These are phyloP conservation scores for Amborella trichopoda DNA, from an alignment of 164 flowering plant genomes.

Conservation along the genomic window DNA sequence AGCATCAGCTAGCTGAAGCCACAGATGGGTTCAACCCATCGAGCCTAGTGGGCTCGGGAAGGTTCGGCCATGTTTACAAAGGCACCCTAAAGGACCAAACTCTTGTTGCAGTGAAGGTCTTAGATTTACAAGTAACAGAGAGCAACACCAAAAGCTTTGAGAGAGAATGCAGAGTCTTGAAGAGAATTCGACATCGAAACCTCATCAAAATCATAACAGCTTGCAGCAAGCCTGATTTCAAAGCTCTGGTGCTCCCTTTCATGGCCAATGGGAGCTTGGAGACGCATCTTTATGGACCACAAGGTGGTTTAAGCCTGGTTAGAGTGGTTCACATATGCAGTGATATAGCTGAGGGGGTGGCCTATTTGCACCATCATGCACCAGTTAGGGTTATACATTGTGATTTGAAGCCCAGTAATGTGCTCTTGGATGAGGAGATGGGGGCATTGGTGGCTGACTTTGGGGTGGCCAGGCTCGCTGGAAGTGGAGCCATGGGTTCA, in stretches of 20 bases:
- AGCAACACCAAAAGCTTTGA: constrained; percentile 49
- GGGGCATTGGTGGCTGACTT: constrained; percentile 75
- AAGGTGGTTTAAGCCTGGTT: constrained; percentile 29
- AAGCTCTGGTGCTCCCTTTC: constrained; percentile 76
- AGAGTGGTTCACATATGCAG: constrained; percentile 63
- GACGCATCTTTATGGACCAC: constrained; percentile 31
- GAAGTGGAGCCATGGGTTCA: constrained; percentile 19
- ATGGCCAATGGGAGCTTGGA: constrained; percentile 92
- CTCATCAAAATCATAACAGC: constrained; percentile 68
- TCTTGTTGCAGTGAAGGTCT: constrained; percentile 69
- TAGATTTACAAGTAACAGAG: constrained; percentile 31
- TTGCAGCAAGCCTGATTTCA: constrained; percentile 75
- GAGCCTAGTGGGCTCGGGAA: constrained; percentile 66
- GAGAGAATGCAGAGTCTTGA: constrained; percentile 76
- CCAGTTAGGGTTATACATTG: constrained; percentile 70
- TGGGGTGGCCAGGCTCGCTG: constrained; percentile 62
- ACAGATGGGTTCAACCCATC: constrained; percentile 59
- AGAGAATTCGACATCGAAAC: constrained; percentile 67
- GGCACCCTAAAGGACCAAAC: constrained; percentile 53
- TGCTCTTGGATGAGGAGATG: constrained; percentile 70
- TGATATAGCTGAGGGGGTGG: constrained; percentile 78
- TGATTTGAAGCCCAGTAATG: constrained; percentile 85
- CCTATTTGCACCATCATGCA: constrained; percentile 76
- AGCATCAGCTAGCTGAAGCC: constrained; percentile 74
- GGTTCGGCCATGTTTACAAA: constrained; percentile 79